Percentiles rank a stretch among this genome's conserved stretches.
phyloP scores from a whole-genome alignment of 805 yeast species.

The Torulaspora indica region DNA sequence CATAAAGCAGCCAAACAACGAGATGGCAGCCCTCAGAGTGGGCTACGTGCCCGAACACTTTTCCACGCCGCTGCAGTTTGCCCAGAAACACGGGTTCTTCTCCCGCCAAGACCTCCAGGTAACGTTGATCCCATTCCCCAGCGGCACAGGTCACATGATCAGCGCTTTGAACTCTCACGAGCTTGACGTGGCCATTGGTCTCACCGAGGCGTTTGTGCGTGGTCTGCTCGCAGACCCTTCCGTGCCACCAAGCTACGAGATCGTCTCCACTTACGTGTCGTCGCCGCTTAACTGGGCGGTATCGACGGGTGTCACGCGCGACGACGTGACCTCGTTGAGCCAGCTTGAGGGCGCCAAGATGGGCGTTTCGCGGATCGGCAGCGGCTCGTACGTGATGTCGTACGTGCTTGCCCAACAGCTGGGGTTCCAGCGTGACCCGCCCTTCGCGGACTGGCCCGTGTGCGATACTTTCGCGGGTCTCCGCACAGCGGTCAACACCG shows the following conservation, averaged over 20 bases:
- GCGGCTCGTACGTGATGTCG: slow-evolving; percentile 90
- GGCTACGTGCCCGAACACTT: slow-evolving; percentile 93
- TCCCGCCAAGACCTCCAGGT: slow-evolving; percentile 47
- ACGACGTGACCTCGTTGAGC: slow-evolving; percentile 46
- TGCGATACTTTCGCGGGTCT: slow-evolving; percentile 67
- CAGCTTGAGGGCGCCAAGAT: slow-evolving; percentile 60
- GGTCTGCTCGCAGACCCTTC: slow-evolving; percentile 67
- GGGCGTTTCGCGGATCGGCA: slow-evolving; percentile 83
- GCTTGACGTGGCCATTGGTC: slow-evolving; percentile 78
- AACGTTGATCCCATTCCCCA: slow-evolving; percentile 64
- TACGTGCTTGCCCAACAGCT: slow-evolving; percentile 62
- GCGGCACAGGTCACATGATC: slow-evolving; percentile 86
- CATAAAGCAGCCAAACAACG: not conserved
- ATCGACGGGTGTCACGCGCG: slow-evolving; percentile 64
- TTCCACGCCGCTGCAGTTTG: slow-evolving; percentile 78
- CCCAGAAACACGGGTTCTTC: slow-evolving; percentile 55
- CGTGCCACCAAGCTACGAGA: slow-evolving; percentile 47
- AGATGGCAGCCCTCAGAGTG: slow-evolving; percentile 40
- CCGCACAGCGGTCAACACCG: slow-evolving; percentile 70
- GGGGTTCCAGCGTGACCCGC: slow-evolving; percentile 44
- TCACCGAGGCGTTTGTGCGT: slow-evolving; percentile 86
- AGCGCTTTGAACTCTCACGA: slow-evolving; percentile 59
- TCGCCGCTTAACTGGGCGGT: slow-evolving; percentile 90
- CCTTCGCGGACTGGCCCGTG: slow-evolving; percentile 51
- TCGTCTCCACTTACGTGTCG: slow-evolving; percentile 77